phyloP scores from a whole-genome alignment of 129 eudicot species.

The Apium graveolens region DNA sequence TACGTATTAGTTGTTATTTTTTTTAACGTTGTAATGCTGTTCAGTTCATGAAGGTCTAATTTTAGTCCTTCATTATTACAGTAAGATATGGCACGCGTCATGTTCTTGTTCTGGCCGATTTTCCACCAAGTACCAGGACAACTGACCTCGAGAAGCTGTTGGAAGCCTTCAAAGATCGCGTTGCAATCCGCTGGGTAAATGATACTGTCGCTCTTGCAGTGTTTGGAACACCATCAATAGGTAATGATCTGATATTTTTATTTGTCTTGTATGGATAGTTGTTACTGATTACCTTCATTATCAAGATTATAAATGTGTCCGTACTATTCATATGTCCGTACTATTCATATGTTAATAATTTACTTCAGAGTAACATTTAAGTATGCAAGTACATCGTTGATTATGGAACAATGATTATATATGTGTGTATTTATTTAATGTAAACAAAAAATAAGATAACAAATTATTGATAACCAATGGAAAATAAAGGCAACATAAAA shows the following conservation, averaged over 20 bases:
- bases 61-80: slow-evolving; percentile 21
- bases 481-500: too few species aligned
- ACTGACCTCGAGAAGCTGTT: slow-evolving; percentile 71
- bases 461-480: too few species aligned
- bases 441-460: too few species aligned
- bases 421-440: too few species aligned
- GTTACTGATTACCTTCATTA: not conserved
- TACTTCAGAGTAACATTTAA: not conserved
- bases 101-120: slow-evolving; percentile 75
- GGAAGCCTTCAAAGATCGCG: slow-evolving; percentile 54
- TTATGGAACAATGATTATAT: too few species aligned
- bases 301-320: not conserved
- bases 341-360: not conserved
- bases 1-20: not conserved
- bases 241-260: slow-evolving; percentile 27
- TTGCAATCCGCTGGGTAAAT: slow-evolving; percentile 82
- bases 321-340: not conserved
- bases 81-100: slow-evolving; percentile 81
- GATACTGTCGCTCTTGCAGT: slow-evolving; percentile 95
- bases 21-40: not conserved
- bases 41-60: not conserved
- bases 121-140: slow-evolving; percentile 70
- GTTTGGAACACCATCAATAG: slow-evolving; percentile 70
- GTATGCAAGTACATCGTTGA: not conserved
- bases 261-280: not conserved